Base-by-base conservation (phyloP, 2,329 filamentous ascomycete genomes). In the Fusarium odoratissimum region DNA sequence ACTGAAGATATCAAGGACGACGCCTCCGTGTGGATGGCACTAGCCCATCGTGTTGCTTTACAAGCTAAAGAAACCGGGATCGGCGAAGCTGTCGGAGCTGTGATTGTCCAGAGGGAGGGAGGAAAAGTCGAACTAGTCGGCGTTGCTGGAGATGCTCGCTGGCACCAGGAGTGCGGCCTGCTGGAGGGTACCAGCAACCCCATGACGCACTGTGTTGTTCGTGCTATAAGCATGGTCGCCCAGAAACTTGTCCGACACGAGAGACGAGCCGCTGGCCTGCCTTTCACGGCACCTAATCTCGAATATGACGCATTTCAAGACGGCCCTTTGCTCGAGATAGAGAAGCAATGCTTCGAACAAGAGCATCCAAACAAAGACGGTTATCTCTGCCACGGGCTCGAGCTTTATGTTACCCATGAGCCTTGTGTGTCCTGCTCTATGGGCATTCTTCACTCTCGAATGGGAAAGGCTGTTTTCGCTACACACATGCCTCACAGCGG, bases 381-480 rank as follows among this genome's bases (percentile, higher is more conserved):
- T 59, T 99, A 99, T 80, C 90, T 99, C 25, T 98, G 95, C 83
- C 94, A 97, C 74, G 93, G 94, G 60, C 88, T 99, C 35, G 95
- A 98, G 82, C 89, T 99, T 63, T 98, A 98, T 83, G 87, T 97
- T 68, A 97, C 95, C 5, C 95, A 98, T 79, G 96, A 99, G 83
- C 96, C 96, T 9, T 99, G 96, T 80, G 89, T 97, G 67, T 97
- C 97, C 89, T 99, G 96, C 83, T 94, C 93, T 40, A 98, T 98
- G 96, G 96, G 94, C 3, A 92, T 98, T 75, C 87, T 98, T 28
- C 95, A 98, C 80, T 98, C 95, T 13, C 90, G 96, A 56, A 97
- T 99, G 87, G 91, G 93, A 48, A 91, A 92, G 59, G 93, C 95
- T 57, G 88, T 97, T 42, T 97, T 97, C 82, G 90, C 90, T 71